Conservation (phyloP, 2,329 filamentous ascomycete species). For the Nigrospora oryzae region DNA sequence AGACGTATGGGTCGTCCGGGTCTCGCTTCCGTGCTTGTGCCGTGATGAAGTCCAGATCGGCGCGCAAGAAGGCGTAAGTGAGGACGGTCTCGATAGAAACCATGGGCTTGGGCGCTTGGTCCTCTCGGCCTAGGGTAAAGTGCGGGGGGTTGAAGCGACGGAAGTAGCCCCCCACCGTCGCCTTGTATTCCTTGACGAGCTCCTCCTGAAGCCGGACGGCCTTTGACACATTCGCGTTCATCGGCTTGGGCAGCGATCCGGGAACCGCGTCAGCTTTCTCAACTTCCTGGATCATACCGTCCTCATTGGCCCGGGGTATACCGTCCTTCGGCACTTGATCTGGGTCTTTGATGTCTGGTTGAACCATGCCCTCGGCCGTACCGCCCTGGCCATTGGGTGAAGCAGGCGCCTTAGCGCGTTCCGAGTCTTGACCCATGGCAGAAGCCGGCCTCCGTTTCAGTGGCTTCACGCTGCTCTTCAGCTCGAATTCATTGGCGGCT, state of each 20-base stretch:
- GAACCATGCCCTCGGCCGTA: slow-evolving; percentile 26
- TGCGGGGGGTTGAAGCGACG: slow-evolving; percentile 77
- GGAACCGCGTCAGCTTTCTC: slow-evolving; percentile 27
- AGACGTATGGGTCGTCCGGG: slow-evolving; percentile 58
- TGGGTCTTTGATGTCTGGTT: slow-evolving; percentile 37
- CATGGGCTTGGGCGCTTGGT: slow-evolving; percentile 22
- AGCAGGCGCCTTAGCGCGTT: slow-evolving; percentile 2
- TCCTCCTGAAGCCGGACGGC: slow-evolving; percentile 61
- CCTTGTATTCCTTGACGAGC: slow-evolving; percentile 70
- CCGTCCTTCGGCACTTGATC: neutral
- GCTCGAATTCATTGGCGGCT: slow-evolving; percentile 65
- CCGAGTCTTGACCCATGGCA: slow-evolving; percentile 1
- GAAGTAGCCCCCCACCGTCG: slow-evolving; percentile 89
- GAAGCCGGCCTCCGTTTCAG: slow-evolving; percentile 10
- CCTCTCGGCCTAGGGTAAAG: slow-evolving; percentile 42
- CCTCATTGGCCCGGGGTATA: slow-evolving; percentile 27
- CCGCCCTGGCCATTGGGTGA: slow-evolving; percentile 15
- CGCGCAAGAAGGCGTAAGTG: slow-evolving; percentile 86
- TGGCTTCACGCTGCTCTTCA: slow-evolving; percentile 64
- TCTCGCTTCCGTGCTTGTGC: slow-evolving; percentile 80
- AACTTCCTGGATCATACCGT: slow-evolving; percentile 25
- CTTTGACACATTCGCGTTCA: slow-evolving; percentile 44
- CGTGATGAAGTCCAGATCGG: slow-evolving; percentile 88
- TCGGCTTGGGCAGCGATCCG: slow-evolving; percentile 34
- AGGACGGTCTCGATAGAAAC: slow-evolving; percentile 69